Evolutionary conservation across 2,329 filamentous ascomycete genomes (phyloP).

Genomic region (Aspergillus udagawae): DNA sequence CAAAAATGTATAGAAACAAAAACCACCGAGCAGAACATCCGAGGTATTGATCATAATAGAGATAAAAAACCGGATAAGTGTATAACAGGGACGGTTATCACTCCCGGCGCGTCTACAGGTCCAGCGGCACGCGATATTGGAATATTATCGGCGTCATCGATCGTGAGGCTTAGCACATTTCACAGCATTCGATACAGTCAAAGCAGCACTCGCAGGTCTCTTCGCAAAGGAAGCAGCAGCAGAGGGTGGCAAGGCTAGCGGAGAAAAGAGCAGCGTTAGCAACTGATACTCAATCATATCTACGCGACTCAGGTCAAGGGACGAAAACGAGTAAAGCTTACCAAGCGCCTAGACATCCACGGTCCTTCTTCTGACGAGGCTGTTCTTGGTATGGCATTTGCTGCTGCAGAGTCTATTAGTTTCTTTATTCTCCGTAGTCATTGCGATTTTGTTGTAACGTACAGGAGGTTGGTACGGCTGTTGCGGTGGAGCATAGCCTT

Average conservation of each 20-base stretch:
- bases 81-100: background rate
- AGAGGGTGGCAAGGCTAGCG: conserved; percentile 51
- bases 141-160: conserved; percentile 21
- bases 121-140: conserved; percentile 19
- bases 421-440: background rate
- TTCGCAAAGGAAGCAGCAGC: conserved; percentile 63
- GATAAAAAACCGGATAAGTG: background rate
- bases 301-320: background rate
- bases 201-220: conserved; percentile 62
- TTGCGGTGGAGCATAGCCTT: conserved; percentile 24
- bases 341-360: conserved; percentile 51
- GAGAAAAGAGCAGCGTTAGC: conserved; percentile 8
- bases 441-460: conserved; percentile 9
- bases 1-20: background rate
- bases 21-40: background rate
- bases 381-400: conserved; percentile 51
- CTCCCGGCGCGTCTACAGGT: conserved; percentile 2
- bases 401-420: conserved; percentile 3
- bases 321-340: conserved; percentile 23
- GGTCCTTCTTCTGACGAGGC: conserved; percentile 45
- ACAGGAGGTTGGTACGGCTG: conserved; percentile 26
- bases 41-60: background rate
- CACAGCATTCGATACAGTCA: conserved; percentile 56
- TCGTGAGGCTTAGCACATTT: conserved; percentile 30
- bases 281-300: background rate